Percentiles rank a stretch among this genome's conserved stretches.
Conservation (phyloP, 2,329 filamentous ascomycete species). For the Scleromitrula shiraiana region DNA sequence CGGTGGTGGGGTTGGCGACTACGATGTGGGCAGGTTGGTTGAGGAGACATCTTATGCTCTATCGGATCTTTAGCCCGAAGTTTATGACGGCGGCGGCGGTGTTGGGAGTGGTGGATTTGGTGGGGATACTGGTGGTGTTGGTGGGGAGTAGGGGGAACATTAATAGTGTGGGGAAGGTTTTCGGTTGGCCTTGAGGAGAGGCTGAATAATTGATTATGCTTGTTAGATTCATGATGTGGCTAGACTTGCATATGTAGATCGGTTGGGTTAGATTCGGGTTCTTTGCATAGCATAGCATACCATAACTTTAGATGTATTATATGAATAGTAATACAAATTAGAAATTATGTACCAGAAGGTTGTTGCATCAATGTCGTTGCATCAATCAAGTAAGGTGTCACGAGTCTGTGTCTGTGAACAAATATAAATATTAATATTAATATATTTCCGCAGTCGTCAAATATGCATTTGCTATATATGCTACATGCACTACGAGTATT, state of each 20-base stretch:
- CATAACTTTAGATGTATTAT: neutral
- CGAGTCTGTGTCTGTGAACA: too few species aligned
- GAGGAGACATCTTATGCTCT: constrained; percentile 90
- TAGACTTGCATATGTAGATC: neutral
- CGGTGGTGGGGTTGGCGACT: constrained; percentile 73
- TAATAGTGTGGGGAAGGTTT: constrained; percentile 74
- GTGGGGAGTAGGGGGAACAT: constrained; percentile 69
- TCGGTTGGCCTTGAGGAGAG: constrained; percentile 51
- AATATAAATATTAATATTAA: too few species aligned
- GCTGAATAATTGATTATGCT: neutral
- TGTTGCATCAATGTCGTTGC: too few species aligned
- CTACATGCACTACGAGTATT: too few species aligned
- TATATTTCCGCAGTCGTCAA: too few species aligned
- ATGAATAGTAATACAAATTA: neutral
- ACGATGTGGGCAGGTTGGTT: constrained; percentile 86
- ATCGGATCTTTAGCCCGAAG: constrained; percentile 82
- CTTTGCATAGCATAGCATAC: constrained; percentile 3
- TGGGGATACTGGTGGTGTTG: constrained; percentile 63
- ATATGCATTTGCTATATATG: too few species aligned
- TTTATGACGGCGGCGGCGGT: constrained; percentile 76
- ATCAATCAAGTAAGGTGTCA: too few species aligned
- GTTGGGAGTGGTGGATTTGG: constrained; percentile 68
- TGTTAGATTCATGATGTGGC: neutral
- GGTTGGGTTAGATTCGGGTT: too few species aligned
- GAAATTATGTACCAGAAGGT: too few species aligned